Base-by-base conservation (phyloP, 306 rosid genomes). In the Psophocarpus tetragonolobus region DNA sequence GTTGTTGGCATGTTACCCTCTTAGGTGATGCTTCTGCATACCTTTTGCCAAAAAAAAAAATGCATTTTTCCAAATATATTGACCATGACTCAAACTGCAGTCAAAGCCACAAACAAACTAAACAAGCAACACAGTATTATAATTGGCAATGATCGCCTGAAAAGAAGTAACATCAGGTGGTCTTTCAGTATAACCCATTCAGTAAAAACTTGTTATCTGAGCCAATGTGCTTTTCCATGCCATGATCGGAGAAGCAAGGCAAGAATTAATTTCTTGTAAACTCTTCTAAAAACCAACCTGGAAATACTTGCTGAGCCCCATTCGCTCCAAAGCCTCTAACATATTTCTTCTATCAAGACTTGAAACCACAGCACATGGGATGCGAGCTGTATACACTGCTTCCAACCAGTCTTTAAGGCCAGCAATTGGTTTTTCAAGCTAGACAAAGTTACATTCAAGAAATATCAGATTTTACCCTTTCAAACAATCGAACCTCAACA, bases 321-420 rank as follows among this genome's bases (percentile, higher is more conserved):
- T 88, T 65, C 86, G 87, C 35, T 88, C 92, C 76, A 95, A 83
- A 70, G 91, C 87, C 73, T 92, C 89, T 8, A 87, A 80, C 90
- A 95, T 80, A 83, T 79, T 87, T 92, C 72, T 90, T 76, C 97
- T 90, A 90, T 92, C 92, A 76, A 95, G 92, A 74, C 94, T 95
- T 73, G 99, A 95, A 82, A 92, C 99, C 26, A 95, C 81, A 66
- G 99, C 97, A 81, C 99, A 95, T 45, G 99, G 97, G 71, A 95
- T 95, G 29, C 91, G 91, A 67, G 97, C 97, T 13, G 92, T 92
- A 78, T 83, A 78, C 56, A 95, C 91, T 0, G 97, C 97, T 78
- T 92, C 99, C 84, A 95, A 85, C 99, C 99, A 95, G 74, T 95
- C 99, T 80, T 86, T 82, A 81, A 95, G 79, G 33, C 99, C 99